Evolutionary conservation across 495 filamentous ascomycete genomes (phyloP).

Genomic region (Aspergillus nanangensis): DNA sequence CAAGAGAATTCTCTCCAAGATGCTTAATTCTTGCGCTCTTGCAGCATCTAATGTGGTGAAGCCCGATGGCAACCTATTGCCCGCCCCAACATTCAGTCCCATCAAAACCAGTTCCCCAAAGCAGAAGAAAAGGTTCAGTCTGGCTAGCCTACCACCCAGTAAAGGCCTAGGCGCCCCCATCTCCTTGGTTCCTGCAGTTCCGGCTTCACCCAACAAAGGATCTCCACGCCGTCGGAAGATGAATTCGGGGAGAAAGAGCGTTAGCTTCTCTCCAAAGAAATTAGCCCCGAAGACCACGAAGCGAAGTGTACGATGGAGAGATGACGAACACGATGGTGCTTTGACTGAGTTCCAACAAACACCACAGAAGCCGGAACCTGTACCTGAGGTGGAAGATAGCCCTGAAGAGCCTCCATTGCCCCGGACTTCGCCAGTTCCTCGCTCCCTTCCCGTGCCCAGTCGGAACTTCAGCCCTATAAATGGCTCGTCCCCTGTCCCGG

Average conservation of each 20-base stretch:
- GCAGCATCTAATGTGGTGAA: conserved; percentile 81
- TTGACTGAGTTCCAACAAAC: conserved; percentile 88
- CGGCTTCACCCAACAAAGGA: conserved; percentile 55
- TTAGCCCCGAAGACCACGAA: conserved; percentile 56
- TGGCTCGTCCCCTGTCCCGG: conserved; percentile 27
- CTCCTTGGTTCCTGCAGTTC: conserved; percentile 33
- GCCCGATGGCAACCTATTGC: conserved; percentile 71
- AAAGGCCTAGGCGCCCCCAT: conserved; percentile 24
- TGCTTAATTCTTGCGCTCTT: conserved; percentile 69
- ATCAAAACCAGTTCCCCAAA: conserved; percentile 68
- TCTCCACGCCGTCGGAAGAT: conserved; percentile 80
- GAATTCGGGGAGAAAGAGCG: conserved; percentile 64
- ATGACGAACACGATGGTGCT: conserved; percentile 80
- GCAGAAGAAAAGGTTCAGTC: conserved; percentile 60
- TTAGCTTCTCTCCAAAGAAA: conserved; percentile 84
- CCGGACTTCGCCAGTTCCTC: conserved; percentile 42
- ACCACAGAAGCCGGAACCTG: conserved; percentile 55
- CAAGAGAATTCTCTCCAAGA: conserved; percentile 69
- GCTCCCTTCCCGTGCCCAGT: conserved; percentile 37
- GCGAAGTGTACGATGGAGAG: conserved; percentile 84
- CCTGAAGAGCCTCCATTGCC: conserved; percentile 42
- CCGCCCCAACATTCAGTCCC: conserved; percentile 57
- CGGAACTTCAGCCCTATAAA: conserved; percentile 30
- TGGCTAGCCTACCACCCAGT: conserved; percentile 31
- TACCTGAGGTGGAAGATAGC: conserved; percentile 43